Base-by-base conservation (phyloP, 75 land plant species). In the Cupressus sempervirens region DNA sequence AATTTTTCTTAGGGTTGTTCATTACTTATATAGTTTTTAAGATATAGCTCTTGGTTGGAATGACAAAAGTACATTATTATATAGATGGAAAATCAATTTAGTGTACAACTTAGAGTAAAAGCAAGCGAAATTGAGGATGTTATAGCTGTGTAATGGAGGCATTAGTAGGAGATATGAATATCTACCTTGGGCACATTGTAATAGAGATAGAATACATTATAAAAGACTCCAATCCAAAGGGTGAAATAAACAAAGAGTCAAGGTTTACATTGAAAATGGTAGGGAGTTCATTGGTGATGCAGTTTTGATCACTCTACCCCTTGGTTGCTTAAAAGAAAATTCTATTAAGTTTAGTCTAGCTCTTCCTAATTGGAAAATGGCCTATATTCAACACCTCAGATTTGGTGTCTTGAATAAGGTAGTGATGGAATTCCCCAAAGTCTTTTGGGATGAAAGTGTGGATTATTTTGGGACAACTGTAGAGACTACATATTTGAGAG, bases 381-480 rank as follows among this genome's bases (percentile, higher is more conserved):
- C 85, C 30, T 93, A 98, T 58, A 94, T 97, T 13, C 84, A 92
- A 58, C 89, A 94, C 26, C 96, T 97, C 88, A 98, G 99, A 40
- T 97, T 94, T 92, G 99, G 99, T 40, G 93, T 96, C 53, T 92
- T 97, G 76, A 94, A 97, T 52, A 97, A 97, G 90, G 94, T 97
- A 58, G 91, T 93, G 2, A 54, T 97, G 92, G 99, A 97, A 79
- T 97, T 97, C 86, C 87, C 95, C 43, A 89, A 86, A 80, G 95
- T 91, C 0, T 97, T 97, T 83, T 97, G 99, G 99, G 99, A 97
- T 88, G 99, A 96, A 56, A 88, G 82, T 76, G 94, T 97, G 76
- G 99, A 97, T 86, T 96, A 94, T 75, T 97, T 97, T 92, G 99
- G 99, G 75, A 98, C 96, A 35, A 93, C 99, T 85, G 98, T 96